Evolutionary conservation across 192 early-diverging fungal genomes (phyloP), one percentile per base, ranked within the genome.

Genomic region (Allomyces javanicus): DNA sequence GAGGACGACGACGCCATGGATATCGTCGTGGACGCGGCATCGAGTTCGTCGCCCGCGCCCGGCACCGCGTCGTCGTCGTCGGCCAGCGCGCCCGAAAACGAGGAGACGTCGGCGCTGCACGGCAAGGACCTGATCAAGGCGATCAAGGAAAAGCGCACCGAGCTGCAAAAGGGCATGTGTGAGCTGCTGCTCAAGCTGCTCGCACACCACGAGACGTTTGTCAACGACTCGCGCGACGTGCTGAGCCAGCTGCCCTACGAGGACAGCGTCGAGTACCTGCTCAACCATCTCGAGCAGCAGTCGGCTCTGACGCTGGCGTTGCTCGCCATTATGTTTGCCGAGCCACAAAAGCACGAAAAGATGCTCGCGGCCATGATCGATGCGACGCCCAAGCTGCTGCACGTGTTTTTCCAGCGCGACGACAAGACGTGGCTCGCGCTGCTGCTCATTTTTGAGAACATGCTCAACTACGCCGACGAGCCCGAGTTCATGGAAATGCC

Each of bases 131-230:
- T 68, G 70, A 83, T 68, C 69, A 86, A 75, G 64, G 74, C 65
- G 74, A 80, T 78, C 69, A 76, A 73, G 50, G 73, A 73, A 65
- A 83, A 79, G 67, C 76, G 68, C 24, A 73, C 68, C 24, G 62
- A 76, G 22, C 23, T 21, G 24, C 23, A 12, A 55, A 19, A 25
- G 12, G 33, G 68, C 3, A 70, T 66, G 10, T 67, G 68, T 5
- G 63, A 63, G 11, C 69, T 79, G 1, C 72, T 73, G 66, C 64
- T 63, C 9, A 61, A 64, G 10, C 61, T 84, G 23, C 69, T 82
- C 0, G 55, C 66, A 14, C 72, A 71, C 22, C 77, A 73, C 11
- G 66, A 81, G 25, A 45, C 33, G 33, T 40, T 40, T 40, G 33
- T 40, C 7, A 40, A 40, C 17, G 50, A 58, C 50, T n/a, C 21